Conservation (phyloP, 306 rosid species). For the Benincasa hispida region DNA sequence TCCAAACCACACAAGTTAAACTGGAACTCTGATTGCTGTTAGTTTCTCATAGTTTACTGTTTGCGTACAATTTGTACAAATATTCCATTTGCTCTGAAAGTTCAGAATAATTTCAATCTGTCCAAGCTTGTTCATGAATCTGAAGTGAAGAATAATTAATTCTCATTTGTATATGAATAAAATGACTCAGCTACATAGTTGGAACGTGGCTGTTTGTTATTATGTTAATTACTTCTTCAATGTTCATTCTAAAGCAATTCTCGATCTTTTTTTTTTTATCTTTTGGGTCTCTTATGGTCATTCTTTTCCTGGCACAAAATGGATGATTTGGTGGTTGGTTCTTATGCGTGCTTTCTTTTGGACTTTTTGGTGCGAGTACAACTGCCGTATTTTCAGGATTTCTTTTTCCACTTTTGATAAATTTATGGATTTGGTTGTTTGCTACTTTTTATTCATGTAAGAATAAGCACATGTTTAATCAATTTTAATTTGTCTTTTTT, state of each 20-base stretch:
- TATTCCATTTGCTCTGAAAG: neutral
- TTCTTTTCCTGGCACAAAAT: no score
- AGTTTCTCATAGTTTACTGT: neutral
- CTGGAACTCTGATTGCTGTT: constrained; percentile 16
- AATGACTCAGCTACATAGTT: neutral
- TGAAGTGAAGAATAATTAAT: neutral
- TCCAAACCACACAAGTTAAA: constrained; percentile 22
- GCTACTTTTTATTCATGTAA: no score
- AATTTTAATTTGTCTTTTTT: no score
- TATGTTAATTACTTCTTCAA: neutral
- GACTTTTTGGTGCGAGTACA: no score
- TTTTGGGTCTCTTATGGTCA: no score
- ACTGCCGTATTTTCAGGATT: no score
- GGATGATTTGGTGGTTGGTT: no score
- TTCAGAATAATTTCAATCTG: neutral
- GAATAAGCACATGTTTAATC: no score
- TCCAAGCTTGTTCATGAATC: neutral
- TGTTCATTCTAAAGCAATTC: neutral
- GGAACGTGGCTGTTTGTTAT: neutral
- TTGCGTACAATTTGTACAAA: neutral
- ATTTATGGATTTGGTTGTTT: no score
- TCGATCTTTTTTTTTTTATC: no score
- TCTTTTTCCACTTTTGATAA: no score
- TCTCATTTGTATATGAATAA: neutral
- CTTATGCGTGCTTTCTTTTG: no score